Conservation (phyloP, 1,284 basidiomycete species). For the Pyrrhoderma noxium region DNA sequence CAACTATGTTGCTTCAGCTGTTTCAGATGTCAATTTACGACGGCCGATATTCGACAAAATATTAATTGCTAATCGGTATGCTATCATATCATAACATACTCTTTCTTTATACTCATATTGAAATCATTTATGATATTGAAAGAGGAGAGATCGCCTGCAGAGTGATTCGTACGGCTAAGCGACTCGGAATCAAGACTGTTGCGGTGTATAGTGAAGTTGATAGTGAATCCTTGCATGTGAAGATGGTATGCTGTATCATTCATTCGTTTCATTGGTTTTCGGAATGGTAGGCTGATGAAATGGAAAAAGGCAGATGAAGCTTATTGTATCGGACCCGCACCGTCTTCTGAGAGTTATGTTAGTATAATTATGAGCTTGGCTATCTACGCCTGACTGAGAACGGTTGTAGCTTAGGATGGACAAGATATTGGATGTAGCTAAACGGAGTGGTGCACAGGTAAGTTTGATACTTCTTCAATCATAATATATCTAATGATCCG, state of each 20-base stretch:
- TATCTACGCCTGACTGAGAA: not conserved
- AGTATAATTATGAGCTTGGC: constrained; percentile 25
- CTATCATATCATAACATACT: not conserved
- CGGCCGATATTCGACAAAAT: constrained; percentile 18
- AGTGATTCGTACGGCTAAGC: constrained; percentile 84
- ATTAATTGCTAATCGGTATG: constrained; percentile 74
- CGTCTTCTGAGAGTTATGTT: constrained; percentile 84
- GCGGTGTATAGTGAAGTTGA: constrained; percentile 89
- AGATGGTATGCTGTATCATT: constrained; percentile 41
- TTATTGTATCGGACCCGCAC: constrained; percentile 87
- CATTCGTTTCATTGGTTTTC: not conserved
- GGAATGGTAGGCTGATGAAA: not conserved
- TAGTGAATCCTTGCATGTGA: constrained; percentile 69
- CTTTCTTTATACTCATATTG: not conserved
- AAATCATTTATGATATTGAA: not conserved
- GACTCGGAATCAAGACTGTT: constrained; percentile 83
- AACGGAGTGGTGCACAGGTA: constrained; percentile 77
- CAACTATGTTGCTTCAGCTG: no score
- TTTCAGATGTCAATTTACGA: not conserved
- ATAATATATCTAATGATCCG: not conserved
- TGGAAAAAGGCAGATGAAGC: constrained; percentile 82
- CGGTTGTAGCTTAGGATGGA: constrained; percentile 73
- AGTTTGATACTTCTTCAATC: constrained; percentile 17
- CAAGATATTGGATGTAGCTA: constrained; percentile 81
- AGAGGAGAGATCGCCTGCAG: constrained; percentile 94